Percentiles rank a stretch among this genome's conserved stretches.
Conservation (phyloP, 2,329 filamentous ascomycete species). For the Neopestalotiopsis sp. region DNA sequence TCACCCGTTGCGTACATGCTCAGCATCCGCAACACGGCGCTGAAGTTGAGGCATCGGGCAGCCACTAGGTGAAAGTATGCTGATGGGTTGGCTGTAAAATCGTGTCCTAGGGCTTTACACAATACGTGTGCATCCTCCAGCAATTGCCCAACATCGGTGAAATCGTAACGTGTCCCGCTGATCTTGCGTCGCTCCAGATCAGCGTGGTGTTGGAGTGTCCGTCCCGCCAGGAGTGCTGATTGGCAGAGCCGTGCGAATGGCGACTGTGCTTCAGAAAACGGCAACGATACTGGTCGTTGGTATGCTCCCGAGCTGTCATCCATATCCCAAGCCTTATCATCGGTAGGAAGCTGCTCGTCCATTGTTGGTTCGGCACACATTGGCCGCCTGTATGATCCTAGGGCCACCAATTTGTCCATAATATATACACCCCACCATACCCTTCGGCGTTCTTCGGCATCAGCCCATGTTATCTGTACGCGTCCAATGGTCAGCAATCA, state of each 20-base stretch:
- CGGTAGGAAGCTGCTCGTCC: slow-evolving; percentile 38
- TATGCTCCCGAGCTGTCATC: slow-evolving; percentile 38
- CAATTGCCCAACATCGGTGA: slow-evolving; percentile 25
- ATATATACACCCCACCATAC: slow-evolving; percentile 56
- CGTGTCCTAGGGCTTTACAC: slow-evolving; percentile 18
- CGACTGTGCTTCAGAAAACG: slow-evolving; percentile 50
- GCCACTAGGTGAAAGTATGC: slow-evolving; percentile 24
- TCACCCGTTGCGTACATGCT: slow-evolving; percentile 15
- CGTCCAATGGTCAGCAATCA: background rate
- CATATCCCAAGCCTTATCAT: slow-evolving; percentile 48
- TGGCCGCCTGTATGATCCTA: slow-evolving; percentile 38
- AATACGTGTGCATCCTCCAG: slow-evolving; percentile 24
- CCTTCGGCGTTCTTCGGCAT: slow-evolving; percentile 50
- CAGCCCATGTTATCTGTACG: slow-evolving; percentile 48
- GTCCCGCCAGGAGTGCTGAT: slow-evolving; percentile 40
- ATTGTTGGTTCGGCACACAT: slow-evolving; percentile 42
- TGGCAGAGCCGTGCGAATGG: slow-evolving; percentile 58
- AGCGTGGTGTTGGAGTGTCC: slow-evolving; percentile 32
- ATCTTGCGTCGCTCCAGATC: slow-evolving; percentile 19
- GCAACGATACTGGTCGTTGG: slow-evolving; percentile 41
- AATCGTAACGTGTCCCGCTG: slow-evolving; percentile 24
- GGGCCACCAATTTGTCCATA: slow-evolving; percentile 44
- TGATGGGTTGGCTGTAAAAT: slow-evolving; percentile 18
- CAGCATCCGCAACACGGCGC: slow-evolving; percentile 22
- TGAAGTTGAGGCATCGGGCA: slow-evolving; percentile 21